Evolutionary conservation across 805 yeast species (phyloP), one percentile per base, ranked within the genome.

Genomic region (Candida nitratophila): DNA sequence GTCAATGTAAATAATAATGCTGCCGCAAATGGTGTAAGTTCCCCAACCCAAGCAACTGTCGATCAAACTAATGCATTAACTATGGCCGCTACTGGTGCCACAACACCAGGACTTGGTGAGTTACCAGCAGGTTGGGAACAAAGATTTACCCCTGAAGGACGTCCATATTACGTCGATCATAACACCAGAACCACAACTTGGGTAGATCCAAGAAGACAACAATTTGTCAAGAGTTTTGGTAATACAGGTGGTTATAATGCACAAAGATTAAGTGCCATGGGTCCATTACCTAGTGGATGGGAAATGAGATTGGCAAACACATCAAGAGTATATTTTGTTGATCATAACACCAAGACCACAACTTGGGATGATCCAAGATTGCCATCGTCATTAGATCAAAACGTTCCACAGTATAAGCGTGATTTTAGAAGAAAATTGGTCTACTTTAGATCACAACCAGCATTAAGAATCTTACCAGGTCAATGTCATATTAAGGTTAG

Each of bases 311-410:
- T 93, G 60, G 95, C 99, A 37, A 93, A 93, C 66, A 93, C 99
- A 1, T 97, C 99, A 10, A 80, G 99, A 64, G 99, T 93, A 20
- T 93, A 93, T 65, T 93, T 93, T 65, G 99, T 93, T 52, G 99
- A 93, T 66, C 99, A 93, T 71, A 93, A 93, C 68, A 93, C 99
- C 29, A 93, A 93, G 70, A 93, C 99, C 0, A 93, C 99, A 0
- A 93, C 99, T 1, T 93, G 99, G 99, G 99, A 93, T 67, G 99
- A 93, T 63, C 99, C 99, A 50, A 82, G 99, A 61, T 75, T 93
- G 62, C 99, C 99, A 42, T 88, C 97, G 6, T 86, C 96, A 9
- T 72, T 93, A 55, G 99, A 93, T 65, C 98, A 93, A 69, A 91
- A 91, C 55, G 99, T 93, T 56, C 99, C 99, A 20, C 98, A 93